A percentile compares a stretch with the other conserved stretches of the same genome.
Conservation (phyloP, 495 filamentous ascomycete species). For the Amniculicola lignicola region DNA sequence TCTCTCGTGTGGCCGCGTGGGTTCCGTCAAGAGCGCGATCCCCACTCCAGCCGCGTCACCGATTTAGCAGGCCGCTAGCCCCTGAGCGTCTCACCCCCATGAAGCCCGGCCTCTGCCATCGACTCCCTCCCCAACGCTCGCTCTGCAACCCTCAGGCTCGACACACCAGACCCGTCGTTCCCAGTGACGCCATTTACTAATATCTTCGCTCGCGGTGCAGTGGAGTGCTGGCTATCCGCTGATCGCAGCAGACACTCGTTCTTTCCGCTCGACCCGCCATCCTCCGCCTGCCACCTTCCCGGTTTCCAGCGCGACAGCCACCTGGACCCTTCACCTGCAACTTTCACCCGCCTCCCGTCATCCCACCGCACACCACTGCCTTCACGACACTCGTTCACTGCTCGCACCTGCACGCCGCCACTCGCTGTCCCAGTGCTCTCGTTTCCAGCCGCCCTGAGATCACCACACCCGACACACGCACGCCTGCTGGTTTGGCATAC, state of each 20-base stretch:
- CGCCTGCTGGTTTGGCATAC: slow-evolving; percentile 32
- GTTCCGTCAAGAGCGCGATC: no score
- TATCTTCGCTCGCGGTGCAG: slow-evolving; percentile 11
- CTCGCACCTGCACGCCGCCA: not conserved
- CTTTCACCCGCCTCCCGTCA: not conserved
- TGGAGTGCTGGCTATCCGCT: slow-evolving; percentile 26
- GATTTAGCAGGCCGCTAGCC: no score
- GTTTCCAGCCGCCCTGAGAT: slow-evolving; percentile 6
- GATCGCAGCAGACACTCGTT: slow-evolving; percentile 31
- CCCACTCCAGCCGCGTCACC: no score
- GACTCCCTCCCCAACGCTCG: no score
- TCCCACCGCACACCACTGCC: not conserved
- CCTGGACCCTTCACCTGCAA: not conserved
- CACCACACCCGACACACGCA: not conserved
- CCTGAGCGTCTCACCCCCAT: no score
- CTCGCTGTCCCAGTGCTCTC: not conserved
- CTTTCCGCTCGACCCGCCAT: slow-evolving; percentile 5
- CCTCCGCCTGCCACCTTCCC: slow-evolving; percentile 12
- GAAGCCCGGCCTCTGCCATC: no score
- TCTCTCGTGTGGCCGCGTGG: no score
- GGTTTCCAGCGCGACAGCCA: slow-evolving; percentile 26
- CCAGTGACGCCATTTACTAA: slow-evolving; percentile 2
- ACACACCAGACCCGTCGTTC: not conserved
- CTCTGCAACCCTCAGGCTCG: no score
- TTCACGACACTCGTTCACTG: slow-evolving; percentile 18